Conservation (phyloP, 352 stramenopile species). For the Globisporangium nagaii region DNA sequence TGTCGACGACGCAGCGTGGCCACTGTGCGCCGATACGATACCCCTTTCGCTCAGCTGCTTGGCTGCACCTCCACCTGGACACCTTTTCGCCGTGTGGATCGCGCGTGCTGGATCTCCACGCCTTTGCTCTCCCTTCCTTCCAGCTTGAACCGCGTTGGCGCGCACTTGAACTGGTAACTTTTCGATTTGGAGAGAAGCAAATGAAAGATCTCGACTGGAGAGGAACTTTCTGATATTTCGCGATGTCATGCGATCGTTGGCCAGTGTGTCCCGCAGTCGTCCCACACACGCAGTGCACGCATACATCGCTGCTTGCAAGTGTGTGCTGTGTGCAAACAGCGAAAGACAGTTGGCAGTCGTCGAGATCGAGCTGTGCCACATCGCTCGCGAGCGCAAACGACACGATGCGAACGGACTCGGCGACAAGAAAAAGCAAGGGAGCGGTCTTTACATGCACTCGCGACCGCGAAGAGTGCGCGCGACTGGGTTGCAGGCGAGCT, state of each 20-base stretch:
- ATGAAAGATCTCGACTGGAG: conserved; percentile 12
- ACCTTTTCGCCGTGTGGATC: conserved; percentile 1
- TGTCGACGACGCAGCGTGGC: no score
- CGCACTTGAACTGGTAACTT: no score
- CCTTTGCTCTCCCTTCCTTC: no score
- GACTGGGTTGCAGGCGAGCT: neutral
- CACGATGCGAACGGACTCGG: conserved; percentile 9
- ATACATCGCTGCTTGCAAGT: neutral
- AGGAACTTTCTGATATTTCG: conserved; percentile 12
- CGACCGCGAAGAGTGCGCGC: neutral
- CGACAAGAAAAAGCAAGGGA: neutral
- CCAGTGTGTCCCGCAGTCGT: neutral
- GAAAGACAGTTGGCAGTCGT: conserved; percentile 3
- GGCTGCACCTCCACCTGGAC: neutral
- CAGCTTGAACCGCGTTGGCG: no score
- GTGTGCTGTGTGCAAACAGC: no score
- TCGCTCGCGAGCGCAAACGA: neutral
- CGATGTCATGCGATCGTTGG: conserved; percentile 7
- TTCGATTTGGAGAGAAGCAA: conserved; percentile 5
- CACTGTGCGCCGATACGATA: no score
- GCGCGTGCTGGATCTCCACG: conserved; percentile 2
- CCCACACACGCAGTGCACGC: neutral
- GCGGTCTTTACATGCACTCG: neutral
- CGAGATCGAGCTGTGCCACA: neutral
- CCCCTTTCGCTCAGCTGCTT: conserved; percentile 1